Evolutionary conservation across 257 asterid species (phyloP), one percentile per base, ranked within the genome.

Genomic region (Leonotis leonurus): DNA sequence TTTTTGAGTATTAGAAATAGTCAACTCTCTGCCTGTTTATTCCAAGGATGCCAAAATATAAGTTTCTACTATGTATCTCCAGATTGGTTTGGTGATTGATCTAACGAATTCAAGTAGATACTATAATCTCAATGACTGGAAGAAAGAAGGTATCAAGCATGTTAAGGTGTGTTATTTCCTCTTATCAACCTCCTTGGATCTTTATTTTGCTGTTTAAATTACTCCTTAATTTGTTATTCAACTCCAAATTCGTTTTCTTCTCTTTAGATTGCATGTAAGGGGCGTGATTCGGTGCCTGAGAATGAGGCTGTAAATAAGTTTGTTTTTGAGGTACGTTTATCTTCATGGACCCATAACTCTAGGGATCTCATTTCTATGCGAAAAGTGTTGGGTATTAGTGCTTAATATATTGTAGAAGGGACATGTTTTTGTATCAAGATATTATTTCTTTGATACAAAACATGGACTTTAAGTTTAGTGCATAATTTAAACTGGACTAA

Each of bases 211-310:
- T 50, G 13, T 71, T 67, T 27, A 14, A 45, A 33, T n/a, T 30
- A 24, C 56, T 56, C 41, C 62, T 29, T 17, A 18, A 26, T 6
- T 11, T 51, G 63, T 52, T 55, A 60, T 65, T 60, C 58, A 58
- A 54, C 60, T 71, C 64, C 75, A 72, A 60, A 70, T 68, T 12
- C 48, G 5, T 40, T 67, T 44, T 72, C 29, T 64, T 63, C 46
- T 59, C 66, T 68, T 68, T 70, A 93, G 99, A 87, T 93, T 79
- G 84, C 87, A 37, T 93, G 99, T 84, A 93, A 78, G 81, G 99
- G 99, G 53, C 97, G 96, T 63, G 96, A 87, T 84, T 85, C 99
- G 55, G 95, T 85, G 59, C 99, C 99, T 12, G 97, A 93, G 69
- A 89, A 79, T 41, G 96, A 87, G 77, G 76, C 82, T 33, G 99